These are phyloP conservation scores for Pleurotus djamor DNA, from an alignment of 768 basidiomycete species.

Conservation along the genomic window DNA sequence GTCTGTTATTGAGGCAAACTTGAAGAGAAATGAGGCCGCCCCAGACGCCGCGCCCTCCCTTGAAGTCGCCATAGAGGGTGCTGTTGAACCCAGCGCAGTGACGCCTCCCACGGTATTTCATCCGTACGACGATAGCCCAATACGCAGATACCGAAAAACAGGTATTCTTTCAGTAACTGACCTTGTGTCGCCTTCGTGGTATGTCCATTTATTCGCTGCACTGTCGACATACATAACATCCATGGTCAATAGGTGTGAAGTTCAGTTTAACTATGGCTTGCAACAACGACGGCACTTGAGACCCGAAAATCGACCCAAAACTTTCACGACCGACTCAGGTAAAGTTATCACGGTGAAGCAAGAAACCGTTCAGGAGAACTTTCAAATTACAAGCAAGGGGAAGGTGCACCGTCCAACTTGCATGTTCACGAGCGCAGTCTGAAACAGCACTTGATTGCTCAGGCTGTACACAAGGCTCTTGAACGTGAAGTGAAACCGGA, in stretches of 20 bases:
- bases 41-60: constrained; percentile 28
- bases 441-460: neutral
- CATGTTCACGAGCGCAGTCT: neutral
- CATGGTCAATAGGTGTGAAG: constrained; percentile 60
- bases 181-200: constrained; percentile 62
- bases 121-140: constrained; percentile 26
- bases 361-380: constrained; percentile 50
- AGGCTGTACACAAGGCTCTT: constrained; percentile 76
- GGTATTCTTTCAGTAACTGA: constrained; percentile 61
- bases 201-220: constrained; percentile 15
- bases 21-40: constrained; percentile 1
- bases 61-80: constrained; percentile 27
- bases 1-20: constrained; percentile 18
- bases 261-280: constrained; percentile 76
- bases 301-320: constrained; percentile 46
- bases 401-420: constrained; percentile 30
- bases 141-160: constrained; percentile 39
- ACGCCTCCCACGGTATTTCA: neutral
- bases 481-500: constrained; percentile 70
- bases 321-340: constrained; percentile 56
- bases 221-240: neutral
- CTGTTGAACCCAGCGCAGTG: neutral
- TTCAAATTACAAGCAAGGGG: constrained; percentile 47
- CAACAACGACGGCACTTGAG: constrained; percentile 52
- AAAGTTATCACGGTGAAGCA: constrained; percentile 57